Percentiles rank a stretch among this genome's conserved stretches.
Evolutionary conservation across 176 grass and related monocot genomes (phyloP).

Genomic region (Triticum timopheevii): DNA sequence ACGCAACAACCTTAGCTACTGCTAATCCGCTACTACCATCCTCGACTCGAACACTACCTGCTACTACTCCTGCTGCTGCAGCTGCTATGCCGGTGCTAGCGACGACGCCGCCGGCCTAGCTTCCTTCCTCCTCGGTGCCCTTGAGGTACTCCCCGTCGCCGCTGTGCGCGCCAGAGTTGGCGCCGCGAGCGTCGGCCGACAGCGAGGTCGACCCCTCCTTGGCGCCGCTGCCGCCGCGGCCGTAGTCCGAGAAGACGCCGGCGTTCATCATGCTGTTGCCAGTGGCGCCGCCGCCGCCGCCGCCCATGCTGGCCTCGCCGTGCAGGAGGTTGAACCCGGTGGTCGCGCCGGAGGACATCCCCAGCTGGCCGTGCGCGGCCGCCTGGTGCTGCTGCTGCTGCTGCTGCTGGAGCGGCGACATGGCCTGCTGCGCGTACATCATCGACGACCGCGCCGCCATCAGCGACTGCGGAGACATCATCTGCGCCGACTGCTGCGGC

Average conservation of each 20-base stretch:
- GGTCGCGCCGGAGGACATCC: slow-evolving; percentile 52
- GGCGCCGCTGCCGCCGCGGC: slow-evolving; percentile 41
- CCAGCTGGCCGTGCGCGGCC: slow-evolving; percentile 58
- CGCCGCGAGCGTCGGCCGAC: slow-evolving; percentile 44
- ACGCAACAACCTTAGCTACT: background rate
- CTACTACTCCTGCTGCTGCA: background rate
- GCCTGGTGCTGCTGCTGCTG: slow-evolving; percentile 49
- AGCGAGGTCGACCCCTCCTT: slow-evolving; percentile 61
- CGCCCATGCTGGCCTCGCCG: slow-evolving; percentile 78
- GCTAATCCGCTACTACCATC: slow-evolving; percentile 17
- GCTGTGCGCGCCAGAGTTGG: slow-evolving; percentile 59
- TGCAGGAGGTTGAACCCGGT: slow-evolving; percentile 90
- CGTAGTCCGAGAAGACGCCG: slow-evolving; percentile 69
- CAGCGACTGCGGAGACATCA: slow-evolving; percentile 69
- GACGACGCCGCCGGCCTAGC: slow-evolving; percentile 13
- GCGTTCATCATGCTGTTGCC: slow-evolving; percentile 61
- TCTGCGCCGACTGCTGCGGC: slow-evolving; percentile 68
- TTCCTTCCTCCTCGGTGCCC: slow-evolving; percentile 79
- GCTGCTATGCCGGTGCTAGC: background rate
- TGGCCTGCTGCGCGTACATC: slow-evolving; percentile 68
- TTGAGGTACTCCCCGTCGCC: slow-evolving; percentile 81
- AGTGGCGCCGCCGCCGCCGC: slow-evolving; percentile 1
- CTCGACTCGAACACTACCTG: slow-evolving; percentile 31
- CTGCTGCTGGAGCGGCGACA: slow-evolving; percentile 74
- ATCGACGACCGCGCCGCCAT: slow-evolving; percentile 82